Evolutionary conservation across 495 filamentous ascomycete genomes (phyloP).

Genomic region (Gamarada debralockiae): DNA sequence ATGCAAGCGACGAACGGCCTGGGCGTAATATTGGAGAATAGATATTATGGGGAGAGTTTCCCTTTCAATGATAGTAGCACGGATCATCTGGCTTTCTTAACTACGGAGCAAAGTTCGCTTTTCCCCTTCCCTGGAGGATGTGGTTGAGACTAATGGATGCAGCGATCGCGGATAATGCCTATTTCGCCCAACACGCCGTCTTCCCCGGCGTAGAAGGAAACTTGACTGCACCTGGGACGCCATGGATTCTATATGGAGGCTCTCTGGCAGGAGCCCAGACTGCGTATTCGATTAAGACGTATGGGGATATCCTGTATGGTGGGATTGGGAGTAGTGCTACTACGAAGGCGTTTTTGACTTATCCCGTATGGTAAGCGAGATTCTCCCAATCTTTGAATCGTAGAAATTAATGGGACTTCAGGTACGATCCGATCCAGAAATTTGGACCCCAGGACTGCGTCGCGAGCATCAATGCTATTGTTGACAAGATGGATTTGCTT

Average conservation of each 20-base stretch:
- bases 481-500: slow-evolving; percentile 40
- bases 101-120: slow-evolving; percentile 37
- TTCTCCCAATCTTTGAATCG: neutral
- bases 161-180: slow-evolving; percentile 41
- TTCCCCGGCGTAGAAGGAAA: slow-evolving; percentile 33
- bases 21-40: slow-evolving; percentile 43
- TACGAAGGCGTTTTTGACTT: slow-evolving; percentile 32
- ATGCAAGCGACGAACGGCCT: slow-evolving; percentile 44
- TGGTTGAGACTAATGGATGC: neutral
- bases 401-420: neutral
- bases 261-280: slow-evolving; percentile 41
- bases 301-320: slow-evolving; percentile 39
- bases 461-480: slow-evolving; percentile 38
- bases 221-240: slow-evolving; percentile 34
- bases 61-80: slow-evolving; percentile 38
- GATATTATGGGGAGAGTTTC: slow-evolving; percentile 41
- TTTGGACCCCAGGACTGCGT: slow-evolving; percentile 39
- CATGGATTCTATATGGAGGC: slow-evolving; percentile 43
- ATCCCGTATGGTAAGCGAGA: slow-evolving; percentile 32
- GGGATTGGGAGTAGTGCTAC: slow-evolving; percentile 40
- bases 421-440: slow-evolving; percentile 36
- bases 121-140: neutral
- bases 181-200: slow-evolving; percentile 40
- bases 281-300: slow-evolving; percentile 35
- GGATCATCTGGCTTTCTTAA: slow-evolving; percentile 38